A percentile compares a stretch with the other conserved stretches of the same genome.
Evolutionary conservation across 2,329 filamentous ascomycete genomes (phyloP).

Genomic region (Xylariales sp.): DNA sequence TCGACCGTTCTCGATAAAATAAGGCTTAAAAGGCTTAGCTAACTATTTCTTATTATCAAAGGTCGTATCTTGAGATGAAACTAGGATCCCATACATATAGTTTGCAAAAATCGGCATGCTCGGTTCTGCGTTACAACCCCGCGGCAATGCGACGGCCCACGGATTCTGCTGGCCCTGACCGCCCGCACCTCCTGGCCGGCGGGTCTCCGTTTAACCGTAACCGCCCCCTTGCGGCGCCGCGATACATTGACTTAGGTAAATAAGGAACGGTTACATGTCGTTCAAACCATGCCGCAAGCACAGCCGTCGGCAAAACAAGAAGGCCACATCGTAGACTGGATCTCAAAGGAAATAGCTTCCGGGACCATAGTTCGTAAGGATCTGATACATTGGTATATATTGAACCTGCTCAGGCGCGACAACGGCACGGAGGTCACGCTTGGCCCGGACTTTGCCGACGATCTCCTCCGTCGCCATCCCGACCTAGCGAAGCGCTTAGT

Average conservation of each 20-base stretch:
- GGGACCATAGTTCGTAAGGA: slow-evolving; percentile 25
- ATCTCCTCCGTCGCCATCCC: slow-evolving; percentile 15
- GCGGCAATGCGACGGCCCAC: too few species aligned
- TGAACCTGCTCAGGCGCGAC: slow-evolving; percentile 17
- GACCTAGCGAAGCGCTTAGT: slow-evolving; percentile 5
- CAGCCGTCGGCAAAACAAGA: slow-evolving; percentile 15
- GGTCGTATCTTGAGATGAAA: too few species aligned
- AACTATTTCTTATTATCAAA: too few species aligned
- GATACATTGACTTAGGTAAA: slow-evolving; percentile 8
- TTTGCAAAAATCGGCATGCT: too few species aligned
- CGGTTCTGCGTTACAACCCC: too few species aligned
- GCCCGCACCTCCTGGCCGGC: too few species aligned
- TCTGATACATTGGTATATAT: slow-evolving; percentile 20
- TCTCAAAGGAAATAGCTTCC: slow-evolving; percentile 15
- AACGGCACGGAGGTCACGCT: slow-evolving; percentile 13
- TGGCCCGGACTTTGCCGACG: slow-evolving; percentile 8
- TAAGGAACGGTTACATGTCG: not conserved
- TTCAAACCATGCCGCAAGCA: not conserved
- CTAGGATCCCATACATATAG: too few species aligned
- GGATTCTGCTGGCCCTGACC: too few species aligned
- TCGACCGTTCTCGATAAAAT: too few species aligned
- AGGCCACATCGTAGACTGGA: slow-evolving; percentile 21
- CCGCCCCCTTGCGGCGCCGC: too few species aligned
- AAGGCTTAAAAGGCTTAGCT: too few species aligned
- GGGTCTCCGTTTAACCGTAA: too few species aligned